Evolutionary conservation across 1,284 basidiomycete species (phyloP).

Genomic region (Tylopilus sp.): DNA sequence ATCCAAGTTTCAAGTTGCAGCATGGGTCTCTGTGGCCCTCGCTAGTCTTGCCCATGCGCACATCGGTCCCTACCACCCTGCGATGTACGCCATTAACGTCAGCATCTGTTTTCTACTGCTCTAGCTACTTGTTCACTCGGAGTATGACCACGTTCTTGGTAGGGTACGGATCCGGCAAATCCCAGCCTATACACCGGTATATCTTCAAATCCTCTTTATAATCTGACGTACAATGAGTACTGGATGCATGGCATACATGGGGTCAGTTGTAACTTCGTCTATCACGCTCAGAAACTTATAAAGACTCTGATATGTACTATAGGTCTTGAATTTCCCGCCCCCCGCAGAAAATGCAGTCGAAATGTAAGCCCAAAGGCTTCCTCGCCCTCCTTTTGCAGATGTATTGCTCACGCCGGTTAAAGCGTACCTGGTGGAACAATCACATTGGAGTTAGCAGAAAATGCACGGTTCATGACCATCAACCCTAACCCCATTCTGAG

Average conservation of each 20-base stretch:
- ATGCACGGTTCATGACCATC: slow-evolving; percentile 10
- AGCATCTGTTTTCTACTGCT: neutral
- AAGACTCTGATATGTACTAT: neutral
- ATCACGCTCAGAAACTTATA: slow-evolving; percentile 6
- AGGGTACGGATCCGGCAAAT: slow-evolving; percentile 13
- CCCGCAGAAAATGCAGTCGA: slow-evolving; percentile 17
- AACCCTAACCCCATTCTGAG: rapidly evolving
- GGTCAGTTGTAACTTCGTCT: slow-evolving; percentile 11
- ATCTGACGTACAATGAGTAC: neutral
- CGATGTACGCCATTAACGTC: slow-evolving; percentile 24
- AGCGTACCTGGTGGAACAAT: slow-evolving; percentile 4
- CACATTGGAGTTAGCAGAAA: slow-evolving; percentile 13
- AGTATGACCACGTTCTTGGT: slow-evolving; percentile 2
- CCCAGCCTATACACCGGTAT: neutral
- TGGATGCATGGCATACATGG: slow-evolving; percentile 13
- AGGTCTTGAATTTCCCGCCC: neutral
- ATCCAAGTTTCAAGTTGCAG: neutral
- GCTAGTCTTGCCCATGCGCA: slow-evolving; percentile 26
- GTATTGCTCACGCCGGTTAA: neutral
- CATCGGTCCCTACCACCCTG: rapidly evolving
- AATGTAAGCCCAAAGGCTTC: slow-evolving; percentile 13
- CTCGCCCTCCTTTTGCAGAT: too few relatives aligned
- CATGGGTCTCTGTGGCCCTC: slow-evolving; percentile 22
- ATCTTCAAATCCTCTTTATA: neutral
- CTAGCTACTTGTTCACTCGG: neutral